Evolutionary conservation across 352 stramenopile genomes (phyloP).

Genomic region (Phytopythium litorale): DNA sequence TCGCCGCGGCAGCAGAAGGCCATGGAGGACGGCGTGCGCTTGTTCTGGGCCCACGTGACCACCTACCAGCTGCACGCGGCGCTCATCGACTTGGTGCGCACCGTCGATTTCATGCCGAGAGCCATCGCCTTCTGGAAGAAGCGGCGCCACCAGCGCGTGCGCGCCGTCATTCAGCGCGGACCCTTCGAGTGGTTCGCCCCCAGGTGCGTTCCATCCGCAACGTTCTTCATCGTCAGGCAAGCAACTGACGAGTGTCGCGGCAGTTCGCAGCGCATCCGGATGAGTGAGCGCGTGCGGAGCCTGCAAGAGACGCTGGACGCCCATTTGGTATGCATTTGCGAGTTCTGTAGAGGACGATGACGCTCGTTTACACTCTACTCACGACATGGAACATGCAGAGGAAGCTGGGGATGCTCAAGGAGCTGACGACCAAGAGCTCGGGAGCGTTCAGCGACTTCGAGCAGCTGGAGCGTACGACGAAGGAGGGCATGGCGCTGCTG

Average conservation of each 20-base stretch:
- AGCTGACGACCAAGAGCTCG: slow-evolving; percentile 42
- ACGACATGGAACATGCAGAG: too few species aligned
- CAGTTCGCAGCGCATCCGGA: slow-evolving; percentile 46
- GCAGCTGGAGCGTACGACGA: slow-evolving; percentile 29
- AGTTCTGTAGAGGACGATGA: too few species aligned
- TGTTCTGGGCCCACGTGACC: slow-evolving; percentile 61
- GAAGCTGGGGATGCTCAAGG: slow-evolving; percentile 72
- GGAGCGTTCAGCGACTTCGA: slow-evolving; percentile 26
- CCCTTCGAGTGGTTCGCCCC: slow-evolving; percentile 65
- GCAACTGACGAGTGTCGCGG: neutral
- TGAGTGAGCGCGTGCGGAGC: slow-evolving; percentile 55
- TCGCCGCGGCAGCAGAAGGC: slow-evolving; percentile 18
- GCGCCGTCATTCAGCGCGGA: slow-evolving; percentile 37
- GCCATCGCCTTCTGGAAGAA: slow-evolving; percentile 68
- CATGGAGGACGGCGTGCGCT: slow-evolving; percentile 30
- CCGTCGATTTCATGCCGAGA: slow-evolving; percentile 70
- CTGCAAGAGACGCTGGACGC: slow-evolving; percentile 65
- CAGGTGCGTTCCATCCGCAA: slow-evolving; percentile 11
- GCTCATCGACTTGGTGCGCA: slow-evolving; percentile 52
- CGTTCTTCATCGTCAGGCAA: neutral
- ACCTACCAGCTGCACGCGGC: slow-evolving; percentile 56
- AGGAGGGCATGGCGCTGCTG: slow-evolving; percentile 41
- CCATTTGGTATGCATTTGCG: slow-evolving; percentile 62
- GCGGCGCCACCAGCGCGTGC: slow-evolving; percentile 36
- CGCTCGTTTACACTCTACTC: too few species aligned